Conservation (phyloP, 2,329 filamentous ascomycete genomes). For the Daldinia sp. region DNA sequence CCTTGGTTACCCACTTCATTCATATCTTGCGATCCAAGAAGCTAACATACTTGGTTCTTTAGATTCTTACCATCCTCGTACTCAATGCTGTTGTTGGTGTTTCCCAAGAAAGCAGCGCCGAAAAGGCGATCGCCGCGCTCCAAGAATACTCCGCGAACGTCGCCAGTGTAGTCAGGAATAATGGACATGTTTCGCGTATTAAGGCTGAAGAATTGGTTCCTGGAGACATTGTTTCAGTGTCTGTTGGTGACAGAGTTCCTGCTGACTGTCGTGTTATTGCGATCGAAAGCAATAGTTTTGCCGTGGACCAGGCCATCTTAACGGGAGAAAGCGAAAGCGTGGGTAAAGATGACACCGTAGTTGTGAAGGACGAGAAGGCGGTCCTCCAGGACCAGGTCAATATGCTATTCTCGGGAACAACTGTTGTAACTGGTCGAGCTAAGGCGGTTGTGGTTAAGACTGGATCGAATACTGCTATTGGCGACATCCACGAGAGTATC, state of each 20-base stretch:
- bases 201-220: conserved; percentile 98
- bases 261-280: conserved; percentile 91
- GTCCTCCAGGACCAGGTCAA: conserved; percentile 98
- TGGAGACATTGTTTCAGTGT: conserved; percentile 88
- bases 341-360: conserved; percentile 77
- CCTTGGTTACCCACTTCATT: neutral
- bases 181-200: conserved; percentile 80
- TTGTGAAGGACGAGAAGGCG: conserved; percentile 81
- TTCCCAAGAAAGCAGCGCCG: conserved; percentile 97
- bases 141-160: conserved; percentile 99
- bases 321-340: conserved; percentile 99
- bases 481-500: conserved; percentile 99
- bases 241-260: conserved; percentile 92
- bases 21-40: conserved; percentile 21
- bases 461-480: conserved; percentile 91
- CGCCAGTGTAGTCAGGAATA: conserved; percentile 89
- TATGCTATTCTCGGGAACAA: conserved; percentile 98
- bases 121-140: conserved; percentile 96
- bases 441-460: conserved; percentile 92
- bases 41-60: conserved; percentile 36
- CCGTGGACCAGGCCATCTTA: conserved; percentile 94
- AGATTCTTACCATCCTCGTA: conserved; percentile 97
- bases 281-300: conserved; percentile 97
- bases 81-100: conserved; percentile 98
- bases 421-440: conserved; percentile 93